These are phyloP conservation scores for Vitis amurensis DNA, from an alignment of 164 flowering plant genomes.

Conservation along the genomic window DNA sequence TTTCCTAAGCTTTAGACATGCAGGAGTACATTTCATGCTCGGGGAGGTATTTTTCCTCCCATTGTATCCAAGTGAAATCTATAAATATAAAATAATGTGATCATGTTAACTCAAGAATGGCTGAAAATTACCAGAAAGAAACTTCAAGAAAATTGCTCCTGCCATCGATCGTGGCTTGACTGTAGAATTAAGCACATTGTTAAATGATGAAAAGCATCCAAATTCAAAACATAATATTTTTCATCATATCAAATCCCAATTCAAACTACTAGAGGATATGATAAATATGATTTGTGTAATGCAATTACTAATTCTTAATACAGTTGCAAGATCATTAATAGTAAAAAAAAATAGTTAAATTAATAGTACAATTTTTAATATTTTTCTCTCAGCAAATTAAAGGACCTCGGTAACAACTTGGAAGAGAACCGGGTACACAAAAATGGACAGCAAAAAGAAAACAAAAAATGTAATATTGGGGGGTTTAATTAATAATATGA, in stretches of 20 bases:
- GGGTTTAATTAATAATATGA: too few relatives aligned
- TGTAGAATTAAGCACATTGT: constrained; percentile 26
- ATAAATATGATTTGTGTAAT: too few relatives aligned
- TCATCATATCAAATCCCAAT: neutral
- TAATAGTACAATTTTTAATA: too few relatives aligned
- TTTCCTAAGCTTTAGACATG: neutral
- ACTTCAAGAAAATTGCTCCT: constrained; percentile 77
- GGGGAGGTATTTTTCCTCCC: neutral
- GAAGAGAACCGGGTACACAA: too few relatives aligned
- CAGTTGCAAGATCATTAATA: too few relatives aligned
- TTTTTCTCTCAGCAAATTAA: too few relatives aligned
- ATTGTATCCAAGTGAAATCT: neutral
- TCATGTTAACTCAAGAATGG: neutral
- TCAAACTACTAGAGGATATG: neutral
- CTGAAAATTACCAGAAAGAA: constrained; percentile 64
- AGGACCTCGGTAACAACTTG: too few relatives aligned
- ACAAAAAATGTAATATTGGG: too few relatives aligned
- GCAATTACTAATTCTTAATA: too few relatives aligned
- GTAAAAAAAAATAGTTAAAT: too few relatives aligned
- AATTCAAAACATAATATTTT: neutral
- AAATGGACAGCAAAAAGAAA: too few relatives aligned
- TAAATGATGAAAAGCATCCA: constrained; percentile 1
- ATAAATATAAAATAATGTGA: neutral
- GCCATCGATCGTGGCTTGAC: constrained; percentile 71
- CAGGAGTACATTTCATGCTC: neutral